A percentile compares a stretch with the other conserved stretches of the same genome.
phyloP scores from a whole-genome alignment of 768 basidiomycete genomes.

The Panaeolus papilionaceus region DNA sequence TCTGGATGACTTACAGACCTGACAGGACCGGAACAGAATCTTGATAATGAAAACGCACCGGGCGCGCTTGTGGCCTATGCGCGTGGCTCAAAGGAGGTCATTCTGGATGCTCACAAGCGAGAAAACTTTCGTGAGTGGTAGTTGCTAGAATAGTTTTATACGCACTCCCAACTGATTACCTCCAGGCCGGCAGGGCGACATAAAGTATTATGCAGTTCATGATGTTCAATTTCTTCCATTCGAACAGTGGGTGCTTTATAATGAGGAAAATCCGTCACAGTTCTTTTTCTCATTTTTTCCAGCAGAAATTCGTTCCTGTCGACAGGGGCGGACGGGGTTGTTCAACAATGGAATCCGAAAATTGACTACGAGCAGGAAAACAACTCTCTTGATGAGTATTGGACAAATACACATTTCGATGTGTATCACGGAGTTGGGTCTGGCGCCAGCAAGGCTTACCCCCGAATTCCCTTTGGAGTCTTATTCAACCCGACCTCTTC shows the following conservation, averaged over 20 bases:
- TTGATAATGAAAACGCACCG: background rate
- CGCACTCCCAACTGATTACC: background rate
- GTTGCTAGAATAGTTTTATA: background rate
- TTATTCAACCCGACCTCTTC: background rate
- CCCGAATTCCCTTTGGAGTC: background rate
- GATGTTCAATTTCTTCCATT: slow-evolving; percentile 61
- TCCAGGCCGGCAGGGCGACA: slow-evolving; percentile 24
- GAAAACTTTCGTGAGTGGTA: background rate
- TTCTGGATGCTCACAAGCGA: background rate
- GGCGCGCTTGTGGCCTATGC: slow-evolving; percentile 1
- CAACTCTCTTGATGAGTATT: background rate
- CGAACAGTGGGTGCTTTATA: slow-evolving; percentile 34
- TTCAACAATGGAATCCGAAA: slow-evolving; percentile 49
- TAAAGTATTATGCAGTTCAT: slow-evolving; percentile 59
- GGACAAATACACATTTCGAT: slow-evolving; percentile 20
- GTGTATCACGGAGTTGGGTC: slow-evolving; percentile 19
- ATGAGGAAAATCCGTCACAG: slow-evolving; percentile 20
- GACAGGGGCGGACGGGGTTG: slow-evolving; percentile 50
- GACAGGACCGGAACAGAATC: background rate
- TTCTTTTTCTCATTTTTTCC: slow-evolving; percentile 13
- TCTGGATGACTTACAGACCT: background rate
- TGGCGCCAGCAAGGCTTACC: background rate
- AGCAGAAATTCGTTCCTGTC: slow-evolving; percentile 51
- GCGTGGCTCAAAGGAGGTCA: background rate
- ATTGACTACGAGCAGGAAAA: slow-evolving; percentile 23